Evolutionary conservation across 495 filamentous ascomycete species (phyloP).

Genomic region (Aspergillus egyptiacus): DNA sequence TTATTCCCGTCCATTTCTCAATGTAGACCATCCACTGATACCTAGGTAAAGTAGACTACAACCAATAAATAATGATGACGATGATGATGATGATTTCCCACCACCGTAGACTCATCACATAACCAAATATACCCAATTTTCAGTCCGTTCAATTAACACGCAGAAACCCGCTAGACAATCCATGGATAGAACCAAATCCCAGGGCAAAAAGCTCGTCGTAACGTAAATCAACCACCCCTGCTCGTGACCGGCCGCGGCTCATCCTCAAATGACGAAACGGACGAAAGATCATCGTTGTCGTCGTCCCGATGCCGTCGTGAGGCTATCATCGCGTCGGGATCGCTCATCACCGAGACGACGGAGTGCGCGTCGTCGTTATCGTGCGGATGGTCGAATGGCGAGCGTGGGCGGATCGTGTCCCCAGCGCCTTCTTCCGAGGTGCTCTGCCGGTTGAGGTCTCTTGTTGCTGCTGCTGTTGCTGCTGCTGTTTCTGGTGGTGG

Average conservation of each 20-base stretch:
- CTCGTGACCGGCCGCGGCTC: background rate
- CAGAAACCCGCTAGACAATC: no score
- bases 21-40: no score
- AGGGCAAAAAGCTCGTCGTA: no score
- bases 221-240: background rate
- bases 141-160: no score
- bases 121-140: no score
- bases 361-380: constrained; percentile 26
- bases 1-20: no score
- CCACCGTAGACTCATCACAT: no score
- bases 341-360: constrained; percentile 25
- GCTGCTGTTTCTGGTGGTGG: background rate
- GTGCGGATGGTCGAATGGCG: constrained; percentile 25
- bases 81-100: no score
- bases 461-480: background rate
- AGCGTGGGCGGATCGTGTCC: constrained; percentile 10
- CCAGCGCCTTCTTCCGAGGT: constrained; percentile 6
- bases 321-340: background rate
- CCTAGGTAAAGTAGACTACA: no score
- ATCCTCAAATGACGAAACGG: constrained; percentile 33
- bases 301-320: constrained; percentile 19
- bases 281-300: constrained; percentile 33
- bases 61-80: no score
- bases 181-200: no score
- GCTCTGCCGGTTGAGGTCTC: constrained; percentile 11